Conservation (phyloP, 2,329 filamentous ascomycete species). For the Chaetoscypha palmicola region DNA sequence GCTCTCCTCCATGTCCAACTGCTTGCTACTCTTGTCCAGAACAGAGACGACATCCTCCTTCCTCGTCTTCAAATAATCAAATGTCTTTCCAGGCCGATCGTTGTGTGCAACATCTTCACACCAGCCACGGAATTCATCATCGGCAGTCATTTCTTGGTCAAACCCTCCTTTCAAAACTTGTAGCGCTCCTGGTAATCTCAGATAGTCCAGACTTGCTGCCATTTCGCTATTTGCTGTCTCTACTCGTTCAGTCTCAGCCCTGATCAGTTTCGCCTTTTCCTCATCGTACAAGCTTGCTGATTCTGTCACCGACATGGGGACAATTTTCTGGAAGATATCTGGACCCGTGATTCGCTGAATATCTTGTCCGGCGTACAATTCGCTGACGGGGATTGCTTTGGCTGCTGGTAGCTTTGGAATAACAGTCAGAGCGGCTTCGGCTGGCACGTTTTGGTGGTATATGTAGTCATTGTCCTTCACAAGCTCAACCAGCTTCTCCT, state of each 20-base stretch:
- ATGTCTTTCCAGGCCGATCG: slow-evolving; percentile 68
- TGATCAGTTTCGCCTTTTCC: slow-evolving; percentile 91
- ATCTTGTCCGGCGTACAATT: slow-evolving; percentile 93
- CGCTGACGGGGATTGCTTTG: slow-evolving; percentile 94
- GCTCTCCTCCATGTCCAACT: slow-evolving; percentile 93
- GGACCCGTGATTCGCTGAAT: slow-evolving; percentile 95
- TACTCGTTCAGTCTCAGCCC: slow-evolving; percentile 88
- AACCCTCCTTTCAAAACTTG: slow-evolving; percentile 90
- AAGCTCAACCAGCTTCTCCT: slow-evolving; percentile 70
- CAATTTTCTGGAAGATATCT: slow-evolving; percentile 93
- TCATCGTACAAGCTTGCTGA: slow-evolving; percentile 96
- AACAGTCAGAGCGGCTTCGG: slow-evolving; percentile 70
- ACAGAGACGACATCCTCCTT: slow-evolving; percentile 67
- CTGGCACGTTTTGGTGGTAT: slow-evolving; percentile 87
- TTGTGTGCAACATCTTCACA: slow-evolving; percentile 87
- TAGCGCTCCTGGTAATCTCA: slow-evolving; percentile 81
- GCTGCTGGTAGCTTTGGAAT: slow-evolving; percentile 90
- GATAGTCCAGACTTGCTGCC: slow-evolving; percentile 88
- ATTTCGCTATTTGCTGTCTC: slow-evolving; percentile 93
- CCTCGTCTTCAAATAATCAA: slow-evolving; percentile 71
- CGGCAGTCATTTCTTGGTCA: slow-evolving; percentile 79
- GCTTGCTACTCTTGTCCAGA: slow-evolving; percentile 75
- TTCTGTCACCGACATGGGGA: slow-evolving; percentile 92
- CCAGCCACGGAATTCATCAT: slow-evolving; percentile 90
- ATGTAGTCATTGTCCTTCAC: slow-evolving; percentile 97